These are phyloP conservation scores for Salvia hispanica DNA, from an alignment of 257 asterid genomes.

Conservation along the genomic window DNA sequence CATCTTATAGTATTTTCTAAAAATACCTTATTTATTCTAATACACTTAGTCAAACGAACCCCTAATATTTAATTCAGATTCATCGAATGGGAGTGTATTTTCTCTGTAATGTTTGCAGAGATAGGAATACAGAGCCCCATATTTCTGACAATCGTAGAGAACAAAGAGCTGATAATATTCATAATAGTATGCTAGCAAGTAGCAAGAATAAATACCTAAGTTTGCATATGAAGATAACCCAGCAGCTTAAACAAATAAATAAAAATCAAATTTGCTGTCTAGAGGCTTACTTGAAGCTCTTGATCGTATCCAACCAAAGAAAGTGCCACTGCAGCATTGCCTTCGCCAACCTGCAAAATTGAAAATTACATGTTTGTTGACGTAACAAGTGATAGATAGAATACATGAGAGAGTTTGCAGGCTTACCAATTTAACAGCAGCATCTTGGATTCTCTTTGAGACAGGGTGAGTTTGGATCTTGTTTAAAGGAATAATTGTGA, in stretches of 20 bases:
- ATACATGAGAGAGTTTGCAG: conserved; percentile 17
- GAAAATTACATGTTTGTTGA: conserved; percentile 17
- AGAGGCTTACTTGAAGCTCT: conserved; percentile 69
- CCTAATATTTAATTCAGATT: conserved; percentile 11
- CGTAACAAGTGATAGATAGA: conserved; percentile 16
- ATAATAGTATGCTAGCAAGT: conserved; percentile 7
- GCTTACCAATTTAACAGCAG: conserved; percentile 80
- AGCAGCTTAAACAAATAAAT: conserved; percentile 16
- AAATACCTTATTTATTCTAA: background rate
- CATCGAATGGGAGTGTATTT: background rate
- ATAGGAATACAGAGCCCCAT: conserved; percentile 15
- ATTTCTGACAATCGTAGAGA: conserved; percentile 28
- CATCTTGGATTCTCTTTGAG: conserved; percentile 56
- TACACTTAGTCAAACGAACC: conserved; percentile 1
- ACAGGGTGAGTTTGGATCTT: conserved; percentile 78
- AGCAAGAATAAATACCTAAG: conserved; percentile 21
- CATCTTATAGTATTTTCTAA: background rate
- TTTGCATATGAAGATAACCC: conserved; percentile 9
- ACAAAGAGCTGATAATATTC: conserved; percentile 8
- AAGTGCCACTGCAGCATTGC: conserved; percentile 96
- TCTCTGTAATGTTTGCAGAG: background rate
- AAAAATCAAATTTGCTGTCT: conserved; percentile 5
- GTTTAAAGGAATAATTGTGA: conserved; percentile 91
- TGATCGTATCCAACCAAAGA: conserved; percentile 85
- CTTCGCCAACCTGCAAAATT: conserved; percentile 79